Base-by-base conservation (phyloP, 176 grass and related monocot species). In the Chrysopogon serrulatus region DNA sequence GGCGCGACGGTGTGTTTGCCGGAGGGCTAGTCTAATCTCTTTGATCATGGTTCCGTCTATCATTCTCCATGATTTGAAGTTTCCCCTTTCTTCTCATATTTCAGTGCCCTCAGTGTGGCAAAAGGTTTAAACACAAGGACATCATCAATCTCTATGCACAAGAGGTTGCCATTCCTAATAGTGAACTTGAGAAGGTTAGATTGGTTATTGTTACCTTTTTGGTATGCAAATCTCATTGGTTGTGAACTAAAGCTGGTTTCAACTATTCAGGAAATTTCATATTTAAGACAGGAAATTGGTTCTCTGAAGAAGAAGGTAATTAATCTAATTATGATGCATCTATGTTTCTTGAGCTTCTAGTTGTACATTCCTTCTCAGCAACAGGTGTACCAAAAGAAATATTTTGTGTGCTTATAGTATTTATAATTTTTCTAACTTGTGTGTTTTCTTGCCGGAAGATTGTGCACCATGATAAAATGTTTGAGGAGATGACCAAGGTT, bases 101-200 rank as follows among this genome's bases (percentile, higher is more conserved):
- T 43, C 83, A 98, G 96, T 98, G 96, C 26, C 96, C 92, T 57
- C 96, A 95, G 36, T 98, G 96, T 86, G 78, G 74, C 75, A 83
- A 24, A 86, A 93, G 88, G 49, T 95, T 93, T 39, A 88, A 65
- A 37, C 76, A 71, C 3, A 98, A 93, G 79, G 88, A 90, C 39
- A 93, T 98, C 33, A 90, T 90, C 87, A 98, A 95, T 84, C 86
- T 98, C 62, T 98, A 83, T 90, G 93, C 93, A 56, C 93, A 89
- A 42, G 79, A 68, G 79, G 92, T 93, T 68, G 76, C 78, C 6
- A 86, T 95, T 88, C 89, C 85, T 53, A 93, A 93, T 68, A 92
- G 91, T 45, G 87, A 93, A 79, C 67, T 93, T 27, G 84, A 93
- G 70, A 98, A 95, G 92, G 95, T 98, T 73, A 37, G 68, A 9